phyloP scores from a whole-genome alignment of 306 rosid genomes.

The Sechiopsis laciniata region DNA sequence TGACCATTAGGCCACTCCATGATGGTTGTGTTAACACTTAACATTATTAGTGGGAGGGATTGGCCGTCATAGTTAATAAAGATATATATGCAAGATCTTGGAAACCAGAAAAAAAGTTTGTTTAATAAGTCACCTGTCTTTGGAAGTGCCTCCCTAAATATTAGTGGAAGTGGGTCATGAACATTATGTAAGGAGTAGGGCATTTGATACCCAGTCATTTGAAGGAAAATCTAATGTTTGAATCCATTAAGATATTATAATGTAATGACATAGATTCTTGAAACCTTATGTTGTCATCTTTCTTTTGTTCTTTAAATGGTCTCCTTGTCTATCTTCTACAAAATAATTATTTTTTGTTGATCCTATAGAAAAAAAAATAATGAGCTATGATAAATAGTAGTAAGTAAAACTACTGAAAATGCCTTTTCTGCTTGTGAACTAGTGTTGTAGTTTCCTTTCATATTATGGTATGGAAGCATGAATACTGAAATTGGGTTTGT shows the following conservation, averaged over 20 bases:
- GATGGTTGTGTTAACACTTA: neutral
- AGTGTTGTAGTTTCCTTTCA: neutral
- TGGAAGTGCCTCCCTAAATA: neutral
- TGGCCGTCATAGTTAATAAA: neutral
- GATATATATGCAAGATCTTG: neutral
- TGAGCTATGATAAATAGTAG: neutral
- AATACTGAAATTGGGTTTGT: neutral
- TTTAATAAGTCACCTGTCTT: neutral
- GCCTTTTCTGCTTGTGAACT: neutral
- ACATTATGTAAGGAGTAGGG: neutral
- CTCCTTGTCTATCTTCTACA: neutral
- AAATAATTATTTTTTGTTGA: neutral
- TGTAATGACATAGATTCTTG: neutral
- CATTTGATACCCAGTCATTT: neutral
- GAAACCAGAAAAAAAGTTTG: neutral
- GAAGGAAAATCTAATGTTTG: neutral
- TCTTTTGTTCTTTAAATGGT: neutral
- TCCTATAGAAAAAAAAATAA: no score
- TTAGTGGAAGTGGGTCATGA: neutral
- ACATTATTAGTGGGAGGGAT: neutral
- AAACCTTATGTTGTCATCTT: neutral
- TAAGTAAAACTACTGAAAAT: neutral
- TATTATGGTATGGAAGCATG: neutral
- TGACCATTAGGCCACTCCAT: no score
- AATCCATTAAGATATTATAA: neutral